Percentiles rank a stretch among this genome's conserved stretches.
Conservation (phyloP, 2,329 filamentous ascomycete species). For the Pezicula carpinea region DNA sequence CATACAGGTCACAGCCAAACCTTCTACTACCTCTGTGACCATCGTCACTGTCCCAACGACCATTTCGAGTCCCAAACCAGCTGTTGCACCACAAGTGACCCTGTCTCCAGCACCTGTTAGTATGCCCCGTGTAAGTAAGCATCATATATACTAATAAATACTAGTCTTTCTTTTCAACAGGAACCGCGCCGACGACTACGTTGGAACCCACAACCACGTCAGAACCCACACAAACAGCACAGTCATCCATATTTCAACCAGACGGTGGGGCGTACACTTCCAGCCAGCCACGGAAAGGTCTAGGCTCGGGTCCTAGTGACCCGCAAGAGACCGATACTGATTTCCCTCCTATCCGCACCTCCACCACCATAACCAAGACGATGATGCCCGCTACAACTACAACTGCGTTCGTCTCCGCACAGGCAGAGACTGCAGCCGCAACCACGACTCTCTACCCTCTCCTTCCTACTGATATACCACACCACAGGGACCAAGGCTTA, state of each 20-base stretch:
- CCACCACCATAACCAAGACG: not conserved
- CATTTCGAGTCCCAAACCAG: not conserved
- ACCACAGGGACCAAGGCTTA: slow-evolving; percentile 7
- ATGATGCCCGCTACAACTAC: not conserved
- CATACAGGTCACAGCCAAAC: not conserved
- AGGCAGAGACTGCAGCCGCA: not conserved
- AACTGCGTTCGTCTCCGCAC: not conserved
- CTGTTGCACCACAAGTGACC: not conserved
- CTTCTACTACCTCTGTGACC: not conserved
- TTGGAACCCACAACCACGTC: not conserved
- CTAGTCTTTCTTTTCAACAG: not conserved
- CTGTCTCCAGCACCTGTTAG: not conserved
- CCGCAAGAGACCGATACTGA: not conserved
- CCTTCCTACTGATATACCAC: no score
- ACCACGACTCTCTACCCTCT: not conserved
- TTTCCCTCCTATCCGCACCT: not conserved
- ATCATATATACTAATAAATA: not conserved
- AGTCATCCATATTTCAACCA: not conserved
- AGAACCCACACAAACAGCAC: not conserved
- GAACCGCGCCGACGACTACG: not conserved
- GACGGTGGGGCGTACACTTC: not conserved
- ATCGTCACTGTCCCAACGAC: not conserved
- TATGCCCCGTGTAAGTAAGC: not conserved
- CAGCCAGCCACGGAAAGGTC: not conserved
- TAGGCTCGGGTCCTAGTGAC: not conserved